phyloP scores from a whole-genome alignment of 73 alveolate species.

The Symbiodinium pilosum region DNA sequence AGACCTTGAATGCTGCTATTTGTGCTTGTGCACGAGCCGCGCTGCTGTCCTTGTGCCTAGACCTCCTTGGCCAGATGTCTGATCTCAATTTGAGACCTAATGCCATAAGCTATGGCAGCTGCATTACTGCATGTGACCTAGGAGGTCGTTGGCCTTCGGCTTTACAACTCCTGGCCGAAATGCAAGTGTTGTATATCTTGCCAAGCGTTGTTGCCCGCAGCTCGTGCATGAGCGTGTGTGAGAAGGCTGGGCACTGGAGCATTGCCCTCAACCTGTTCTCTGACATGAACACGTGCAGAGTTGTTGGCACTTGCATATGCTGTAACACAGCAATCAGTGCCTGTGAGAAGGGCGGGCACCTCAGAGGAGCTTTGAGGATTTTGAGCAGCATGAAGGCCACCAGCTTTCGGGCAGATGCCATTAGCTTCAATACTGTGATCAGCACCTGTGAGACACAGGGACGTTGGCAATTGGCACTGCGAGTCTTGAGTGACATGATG shows the following conservation, averaged over 20 bases:
- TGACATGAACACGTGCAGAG: neutral
- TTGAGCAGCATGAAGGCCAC: neutral
- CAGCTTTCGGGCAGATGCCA: neutral
- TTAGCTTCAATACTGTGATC: conserved; percentile 31
- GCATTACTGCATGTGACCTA: conserved; percentile 35
- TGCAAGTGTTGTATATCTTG: neutral
- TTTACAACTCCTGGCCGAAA: neutral
- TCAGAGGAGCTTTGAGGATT: neutral
- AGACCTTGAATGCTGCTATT: neutral
- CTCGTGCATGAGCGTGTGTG: conserved; percentile 48
- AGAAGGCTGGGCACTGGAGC: conserved; percentile 57
- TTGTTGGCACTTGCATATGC: neutral
- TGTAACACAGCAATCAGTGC: conserved; percentile 9
- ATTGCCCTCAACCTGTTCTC: neutral
- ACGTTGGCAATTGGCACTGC: conserved; percentile 2
- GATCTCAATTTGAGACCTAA: neutral
- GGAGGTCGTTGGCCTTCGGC: conserved; percentile 36
- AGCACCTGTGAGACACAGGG: conserved; percentile 5
- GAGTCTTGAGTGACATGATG: neutral
- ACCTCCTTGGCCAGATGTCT: neutral
- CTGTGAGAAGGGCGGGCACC: neutral
- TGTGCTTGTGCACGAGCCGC: neutral
- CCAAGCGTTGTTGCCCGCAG: conserved; percentile 25
- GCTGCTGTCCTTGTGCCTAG: neutral
- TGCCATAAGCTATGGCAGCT: conserved; percentile 8